Evolutionary conservation across 306 rosid genomes (phyloP).

Genomic region (Pterocarpus santalinus): DNA sequence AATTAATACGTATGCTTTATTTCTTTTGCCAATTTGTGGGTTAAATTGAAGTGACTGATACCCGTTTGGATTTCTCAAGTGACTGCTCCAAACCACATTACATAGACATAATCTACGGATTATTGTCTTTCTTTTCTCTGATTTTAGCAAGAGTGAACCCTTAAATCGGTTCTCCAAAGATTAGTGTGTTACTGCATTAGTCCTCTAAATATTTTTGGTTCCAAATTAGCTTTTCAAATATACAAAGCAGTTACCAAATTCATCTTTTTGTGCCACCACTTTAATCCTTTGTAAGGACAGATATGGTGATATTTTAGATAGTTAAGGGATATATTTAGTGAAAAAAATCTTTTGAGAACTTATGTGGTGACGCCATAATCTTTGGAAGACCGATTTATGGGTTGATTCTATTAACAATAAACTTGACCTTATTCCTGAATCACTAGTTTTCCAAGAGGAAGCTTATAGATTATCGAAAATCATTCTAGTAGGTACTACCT

Average conservation of each 20-base stretch:
- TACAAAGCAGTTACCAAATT: background rate
- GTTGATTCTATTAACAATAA: background rate
- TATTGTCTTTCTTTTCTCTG: background rate
- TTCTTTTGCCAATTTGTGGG: slow-evolving; percentile 1
- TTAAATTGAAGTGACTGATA: background rate
- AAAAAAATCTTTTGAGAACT: background rate
- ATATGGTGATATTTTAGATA: background rate
- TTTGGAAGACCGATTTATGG: background rate
- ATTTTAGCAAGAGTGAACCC: slow-evolving; percentile 5
- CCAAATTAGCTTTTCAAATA: background rate
- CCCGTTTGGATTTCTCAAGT: background rate
- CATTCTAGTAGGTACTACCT: background rate
- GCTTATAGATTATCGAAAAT: slow-evolving; percentile 1
- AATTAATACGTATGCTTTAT: slow-evolving; percentile 4
- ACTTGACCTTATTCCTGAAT: background rate
- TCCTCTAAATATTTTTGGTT: background rate
- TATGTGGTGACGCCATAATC: background rate
- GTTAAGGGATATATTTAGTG: no score
- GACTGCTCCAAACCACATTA: background rate
- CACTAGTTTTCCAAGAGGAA: background rate
- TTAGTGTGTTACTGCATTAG: background rate
- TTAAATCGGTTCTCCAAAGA: background rate
- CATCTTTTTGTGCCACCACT: background rate
- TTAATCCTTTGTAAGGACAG: background rate
- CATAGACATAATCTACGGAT: background rate